Conservation (phyloP, 108 stramenopile species). For the Phaeodactylum tricornutum region DNA sequence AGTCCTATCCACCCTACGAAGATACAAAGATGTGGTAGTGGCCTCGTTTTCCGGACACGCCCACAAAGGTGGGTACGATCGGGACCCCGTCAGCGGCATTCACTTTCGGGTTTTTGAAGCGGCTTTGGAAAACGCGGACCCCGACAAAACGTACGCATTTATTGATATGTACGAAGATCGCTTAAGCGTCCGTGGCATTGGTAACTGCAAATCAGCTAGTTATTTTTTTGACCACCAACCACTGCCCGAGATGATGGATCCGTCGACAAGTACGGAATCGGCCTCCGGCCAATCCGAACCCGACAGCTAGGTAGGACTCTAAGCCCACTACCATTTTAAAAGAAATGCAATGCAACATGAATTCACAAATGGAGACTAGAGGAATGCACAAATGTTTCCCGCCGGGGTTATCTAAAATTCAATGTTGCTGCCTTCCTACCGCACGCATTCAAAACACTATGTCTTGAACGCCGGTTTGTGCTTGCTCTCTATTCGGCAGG, state of each 20-base stretch:
- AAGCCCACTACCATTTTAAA: too few relatives aligned
- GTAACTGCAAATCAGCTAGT: constrained; percentile 58
- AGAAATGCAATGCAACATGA: too few relatives aligned
- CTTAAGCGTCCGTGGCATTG: constrained; percentile 48
- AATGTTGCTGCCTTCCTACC: too few relatives aligned
- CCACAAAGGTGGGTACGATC: constrained; percentile 71
- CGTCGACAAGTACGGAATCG: too few relatives aligned
- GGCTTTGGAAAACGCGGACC: constrained; percentile 55
- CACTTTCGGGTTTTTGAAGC: constrained; percentile 79
- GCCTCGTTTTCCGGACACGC: constrained; percentile 75
- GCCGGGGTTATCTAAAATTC: too few relatives aligned
- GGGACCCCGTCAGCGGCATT: constrained; percentile 60
- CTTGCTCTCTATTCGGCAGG: too few relatives aligned
- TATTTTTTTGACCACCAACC: constrained; percentile 52
- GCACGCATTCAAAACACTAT: too few relatives aligned
- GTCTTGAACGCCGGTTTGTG: too few relatives aligned
- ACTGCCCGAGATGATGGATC: background rate
- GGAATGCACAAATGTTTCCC: too few relatives aligned
- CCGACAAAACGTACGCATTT: constrained; percentile 59
- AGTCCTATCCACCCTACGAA: constrained; percentile 41
- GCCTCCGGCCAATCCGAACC: too few relatives aligned
- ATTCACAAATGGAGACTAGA: too few relatives aligned
- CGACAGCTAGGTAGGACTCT: too few relatives aligned
- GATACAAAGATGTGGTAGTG: constrained; percentile 47
- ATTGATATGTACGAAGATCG: constrained; percentile 52